Percentiles rank a stretch among this genome's conserved stretches.
phyloP scores from a whole-genome alignment of 306 rosid species.

The Quillaja saponaria region DNA sequence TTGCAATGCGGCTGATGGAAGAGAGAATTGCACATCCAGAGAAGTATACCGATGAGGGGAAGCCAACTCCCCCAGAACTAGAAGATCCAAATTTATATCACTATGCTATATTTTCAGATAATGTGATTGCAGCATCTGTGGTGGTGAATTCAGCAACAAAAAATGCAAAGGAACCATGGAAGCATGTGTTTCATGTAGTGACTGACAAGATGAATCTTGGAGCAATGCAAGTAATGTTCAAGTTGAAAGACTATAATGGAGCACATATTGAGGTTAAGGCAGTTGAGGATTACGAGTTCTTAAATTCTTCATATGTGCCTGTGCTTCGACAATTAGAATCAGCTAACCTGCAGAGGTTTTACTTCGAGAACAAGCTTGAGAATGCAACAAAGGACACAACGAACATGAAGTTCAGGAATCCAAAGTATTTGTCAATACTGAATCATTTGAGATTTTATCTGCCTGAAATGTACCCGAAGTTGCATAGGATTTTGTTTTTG shows the following conservation, averaged over 20 bases:
- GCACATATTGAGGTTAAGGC: constrained; percentile 80
- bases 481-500: constrained; percentile 70
- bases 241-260: constrained; percentile 66
- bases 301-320: constrained; percentile 78
- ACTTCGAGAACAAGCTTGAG: constrained; percentile 84
- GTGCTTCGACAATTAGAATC: constrained; percentile 78
- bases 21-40: constrained; percentile 71
- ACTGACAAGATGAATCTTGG: constrained; percentile 93
- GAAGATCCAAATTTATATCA: constrained; percentile 81
- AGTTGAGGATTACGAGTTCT: constrained; percentile 81
- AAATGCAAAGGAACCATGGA: constrained; percentile 81
- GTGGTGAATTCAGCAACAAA: constrained; percentile 79
- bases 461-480: constrained; percentile 83
- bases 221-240: constrained; percentile 90
- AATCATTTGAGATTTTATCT: constrained; percentile 83
- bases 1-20: constrained; percentile 73
- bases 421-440: constrained; percentile 74
- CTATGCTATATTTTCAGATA: constrained; percentile 79
- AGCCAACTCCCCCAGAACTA: constrained; percentile 51
- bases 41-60: constrained; percentile 63
- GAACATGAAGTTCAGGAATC: constrained; percentile 88
- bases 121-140: constrained; percentile 79
- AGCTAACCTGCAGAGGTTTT: constrained; percentile 66
- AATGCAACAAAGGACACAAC: constrained; percentile 83
- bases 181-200: constrained; percentile 86